Evolutionary conservation across 2,329 filamentous ascomycete species (phyloP), one percentile per base, ranked within the genome.

Genomic region (Pseudogymnoascus sp.): DNA sequence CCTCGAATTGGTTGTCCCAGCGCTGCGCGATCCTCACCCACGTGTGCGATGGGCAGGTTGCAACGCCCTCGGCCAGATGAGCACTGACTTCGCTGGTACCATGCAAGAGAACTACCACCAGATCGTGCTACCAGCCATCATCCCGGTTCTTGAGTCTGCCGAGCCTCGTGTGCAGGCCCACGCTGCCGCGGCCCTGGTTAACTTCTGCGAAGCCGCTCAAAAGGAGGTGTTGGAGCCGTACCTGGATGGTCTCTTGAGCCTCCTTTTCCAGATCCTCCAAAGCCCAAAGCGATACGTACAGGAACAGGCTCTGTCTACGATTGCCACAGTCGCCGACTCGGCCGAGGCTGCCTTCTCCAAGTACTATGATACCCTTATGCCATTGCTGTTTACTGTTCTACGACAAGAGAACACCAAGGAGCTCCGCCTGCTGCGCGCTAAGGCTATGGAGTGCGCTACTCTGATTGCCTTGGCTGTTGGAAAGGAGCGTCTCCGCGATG

Each of bases 1-100:
- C 21, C 82, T 99, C 59, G 91, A 96, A 67, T 82, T 99, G 63
- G 93, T 99, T n/a, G 86, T 97, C 60, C 94, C 94, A 14, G 90
- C 93, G 37, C 82, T 99, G 37, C 87, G 88, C 70, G 93, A 99
- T 73, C 84, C 89, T 40, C 94, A 99, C 73, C 90, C 94, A 42
- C 90, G 94, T 73, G 94, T 99, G 63, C 88, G 93, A 70, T 99
- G 95, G 87, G 94, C 94, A 61, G 94, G 92, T 35, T 99, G 94
- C 80, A 97, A 99, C 73, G 94, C 94, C 44, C 83, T 99, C n/a
- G 94, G 94, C 28, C 94, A 99, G 76, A 99, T 99, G 94, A 97
- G 93, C 78, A 99, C 94, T 33, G 94, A 99, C 73, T 99, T 99
- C 75, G 93, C 95, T 11, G 92, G 92, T 11, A 95, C 90, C 10